Evolutionary conservation across 345 rosid genomes (phyloP), one percentile per base, ranked within the genome.

Genomic region (Gossypium arboreum): DNA sequence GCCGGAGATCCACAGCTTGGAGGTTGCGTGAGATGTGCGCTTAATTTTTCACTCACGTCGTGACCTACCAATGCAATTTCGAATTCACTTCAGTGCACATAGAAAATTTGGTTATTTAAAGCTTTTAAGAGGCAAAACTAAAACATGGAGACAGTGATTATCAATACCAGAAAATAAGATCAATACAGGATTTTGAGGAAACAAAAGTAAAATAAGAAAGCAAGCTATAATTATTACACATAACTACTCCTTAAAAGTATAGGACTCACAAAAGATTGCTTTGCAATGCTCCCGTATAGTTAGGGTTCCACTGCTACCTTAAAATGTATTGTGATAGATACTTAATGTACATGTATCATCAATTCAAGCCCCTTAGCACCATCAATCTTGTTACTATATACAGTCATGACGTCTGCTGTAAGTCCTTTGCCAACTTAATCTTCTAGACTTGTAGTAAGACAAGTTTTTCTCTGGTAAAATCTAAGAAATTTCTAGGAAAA

Each of bases 21-120:
- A 41, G 81, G 78, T 29, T 80, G 82, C 7, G 70, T 24, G 34
- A 66, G 50, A 17, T 73, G 67, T 16, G 43, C 58, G 2, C 72
- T 73, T 55, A 71, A 50, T 24, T 48, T 65, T 57, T 74, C 73
- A 50, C 71, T 78, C 27, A 24, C 60, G 25, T 74, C 80, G 71
- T 80, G 27, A 74, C 85, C 87, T 80, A 84, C 39, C 39, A 7
- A 58, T 4, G n/a, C 63, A 60, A 78, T 34, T 63, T 16, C 41
- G 27, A 12, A 55, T 20, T 45, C 11, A 27, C 29, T 43, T 70
- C 39, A 56, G 55, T 47, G 18, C 15, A n/a, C 9, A 12, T 18
- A 59, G 41, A 12, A 2, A n/a, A 13, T 69, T 51, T 50, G 12
- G 9, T 69, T 17, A 39, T n/a, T 15, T 34, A 25, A 63, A 63